Base-by-base conservation (phyloP, 176 grass and related monocot species). In the Pontederia paniculata region DNA sequence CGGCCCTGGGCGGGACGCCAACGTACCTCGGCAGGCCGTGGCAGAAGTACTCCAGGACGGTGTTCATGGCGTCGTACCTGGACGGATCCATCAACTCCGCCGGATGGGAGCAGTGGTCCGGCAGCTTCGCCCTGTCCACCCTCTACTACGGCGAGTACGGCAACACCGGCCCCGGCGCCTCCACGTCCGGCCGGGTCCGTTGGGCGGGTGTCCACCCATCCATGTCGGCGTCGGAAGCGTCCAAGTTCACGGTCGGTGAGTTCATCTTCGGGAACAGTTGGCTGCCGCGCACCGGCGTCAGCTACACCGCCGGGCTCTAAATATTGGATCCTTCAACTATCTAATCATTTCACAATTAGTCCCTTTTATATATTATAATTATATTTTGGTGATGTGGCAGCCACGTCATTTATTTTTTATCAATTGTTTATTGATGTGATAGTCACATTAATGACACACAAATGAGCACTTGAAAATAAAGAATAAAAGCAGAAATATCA, bases 21-120 rank as follows among this genome's bases (percentile, higher is more conserved):
- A 81, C 82, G 10, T 97, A 91, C 41, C 80, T 97, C 0, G 93
- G 86, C 49, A 74, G 85, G 46, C 93, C 86, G 11, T 97, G 93
- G 86, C 50, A 61, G n/a, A 58, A 23, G 17, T 82, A 84, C 74
- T 76, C 93, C 0, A 68, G 83, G 6, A 83, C 78, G 1, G 75
- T 76, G 5, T 74, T 97, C 37, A 90, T 88, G 74, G 45, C 20
- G 44, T 88, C 60, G 14, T 48, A 14, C 23, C 18, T 97, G 3
- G 86, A 90, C 50, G 55, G 41, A 5, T 84, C 74, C 3, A 67
- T 97, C 51, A 23, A 48, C 4, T 28, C 80, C 0, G 72, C 69
- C 0, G 86, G 83, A 7, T 91, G 93, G 86, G 55, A 81, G 15
- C 15, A 54, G 66, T 90, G 86, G 91, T 75, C 74, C 0, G 83